Evolutionary conservation across 164 flowering plant species (phyloP), one percentile per base, ranked within the genome.

Genomic region (Akebia trifoliata): DNA sequence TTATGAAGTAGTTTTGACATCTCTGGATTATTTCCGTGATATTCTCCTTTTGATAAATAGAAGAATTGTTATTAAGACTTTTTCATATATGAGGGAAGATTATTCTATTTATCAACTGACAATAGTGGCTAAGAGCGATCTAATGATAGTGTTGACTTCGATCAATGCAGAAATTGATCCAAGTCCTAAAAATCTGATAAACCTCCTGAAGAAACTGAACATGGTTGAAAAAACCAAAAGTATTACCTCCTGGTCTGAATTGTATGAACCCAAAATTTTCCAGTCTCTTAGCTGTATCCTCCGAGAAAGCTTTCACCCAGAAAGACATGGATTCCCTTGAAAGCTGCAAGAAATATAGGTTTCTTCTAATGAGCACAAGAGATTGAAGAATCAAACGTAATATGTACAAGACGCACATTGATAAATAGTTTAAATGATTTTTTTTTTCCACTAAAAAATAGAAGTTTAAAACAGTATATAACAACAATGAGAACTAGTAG

Each of bases 241-340:
- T 37, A 4, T 45, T 87, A 94, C 99, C 99, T 82, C 99, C 99
- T 36, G 90, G 93, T 66, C 99, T 81, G 61, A 81, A 76, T 64
- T 94, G 97, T 74, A 94, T 90, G 72, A 94, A 94, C 42, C 99
- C 99, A 71, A 79, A 94, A 72, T 94, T 94, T 72, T 90, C 96
- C 36, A 94, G 85, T 63, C 99, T 77, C 74, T 94, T 94, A 24
- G 99, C 91, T 30, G 99, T 94, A 67, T 90, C 99, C 72, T 86
- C 96, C 55, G 99, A 94, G 72, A 94, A 94, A 58, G 97, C 99
- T 78, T 90, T 94, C 62, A 94, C 91, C 99, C 99, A 94, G 64
- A 94, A 94, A 46, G 97, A 87, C 68, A 94, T 60, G 4, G 87
- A 73, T 76, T 94, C 99, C 72, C 99, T 83, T 17, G 90, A 91